phyloP scores from a whole-genome alignment of 2,329 filamentous ascomycete species.

The Beauveria varroae region DNA sequence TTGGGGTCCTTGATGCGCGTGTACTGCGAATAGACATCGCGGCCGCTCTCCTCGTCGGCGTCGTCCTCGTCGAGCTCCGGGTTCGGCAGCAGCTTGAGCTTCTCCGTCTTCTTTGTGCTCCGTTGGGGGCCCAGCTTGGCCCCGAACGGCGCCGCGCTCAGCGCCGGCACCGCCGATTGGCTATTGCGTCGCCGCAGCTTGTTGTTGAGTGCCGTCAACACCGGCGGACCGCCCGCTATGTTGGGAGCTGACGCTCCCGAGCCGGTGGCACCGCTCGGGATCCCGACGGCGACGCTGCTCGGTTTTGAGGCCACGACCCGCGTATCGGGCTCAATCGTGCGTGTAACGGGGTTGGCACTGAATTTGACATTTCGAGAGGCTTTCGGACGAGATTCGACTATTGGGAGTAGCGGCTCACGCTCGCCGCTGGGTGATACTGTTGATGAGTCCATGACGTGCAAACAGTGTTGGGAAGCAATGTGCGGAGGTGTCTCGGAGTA shows the following conservation, averaged over 20 bases:
- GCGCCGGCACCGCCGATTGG: slow-evolving; percentile 47
- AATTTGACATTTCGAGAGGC: slow-evolving; percentile 65
- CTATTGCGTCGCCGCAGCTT: slow-evolving; percentile 83
- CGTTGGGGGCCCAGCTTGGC: slow-evolving; percentile 87
- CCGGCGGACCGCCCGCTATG: slow-evolving; percentile 21
- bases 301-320: slow-evolving; percentile 16
- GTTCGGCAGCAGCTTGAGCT: slow-evolving; percentile 92
- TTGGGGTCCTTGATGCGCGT: slow-evolving; percentile 96
- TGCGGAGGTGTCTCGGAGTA: background rate
- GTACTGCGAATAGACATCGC: slow-evolving; percentile 97
- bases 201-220: slow-evolving; percentile 76
- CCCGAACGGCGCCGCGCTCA: slow-evolving; percentile 27
- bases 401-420: slow-evolving; percentile 28
- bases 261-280: slow-evolving; percentile 19
- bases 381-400: slow-evolving; percentile 31
- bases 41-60: slow-evolving; percentile 78
- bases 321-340: slow-evolving; percentile 47
- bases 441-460: slow-evolving; percentile 9
- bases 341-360: slow-evolving; percentile 60
- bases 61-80: slow-evolving; percentile 73
- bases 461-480: background rate
- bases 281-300: slow-evolving; percentile 17
- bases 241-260: slow-evolving; percentile 26
- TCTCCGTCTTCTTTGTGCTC: slow-evolving; percentile 92
- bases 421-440: slow-evolving; percentile 17